A percentile compares a stretch with the other conserved stretches of the same genome.
Conservation (phyloP, 2,329 filamentous ascomycete genomes). For the Pyrenophora graminea region DNA sequence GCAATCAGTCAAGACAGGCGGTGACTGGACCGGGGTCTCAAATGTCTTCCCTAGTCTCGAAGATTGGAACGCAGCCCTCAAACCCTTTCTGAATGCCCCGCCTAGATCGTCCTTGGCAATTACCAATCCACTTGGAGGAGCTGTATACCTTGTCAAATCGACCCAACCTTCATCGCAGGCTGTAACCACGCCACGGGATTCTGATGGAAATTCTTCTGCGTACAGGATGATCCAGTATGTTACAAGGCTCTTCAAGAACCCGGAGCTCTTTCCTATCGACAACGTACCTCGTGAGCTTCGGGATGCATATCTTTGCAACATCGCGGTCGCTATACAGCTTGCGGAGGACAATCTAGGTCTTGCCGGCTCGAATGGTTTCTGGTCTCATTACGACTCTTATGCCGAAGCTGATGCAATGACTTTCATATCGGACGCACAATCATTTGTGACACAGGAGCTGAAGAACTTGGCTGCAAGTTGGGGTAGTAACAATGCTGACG, state of each 20-base stretch:
- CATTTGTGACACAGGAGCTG: constrained; percentile 53
- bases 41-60: constrained; percentile 66
- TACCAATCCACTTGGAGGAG: constrained; percentile 72
- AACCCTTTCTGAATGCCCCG: constrained; percentile 56
- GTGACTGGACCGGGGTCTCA: constrained; percentile 34
- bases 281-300: constrained; percentile 31
- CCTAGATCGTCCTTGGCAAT: constrained; percentile 71
- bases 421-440: constrained; percentile 57
- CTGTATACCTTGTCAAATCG: constrained; percentile 64
- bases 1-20: constrained; percentile 49
- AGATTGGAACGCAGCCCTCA: constrained; percentile 69
- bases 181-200: constrained; percentile 60
- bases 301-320: constrained; percentile 50
- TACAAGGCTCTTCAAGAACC: constrained; percentile 59
- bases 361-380: constrained; percentile 59
- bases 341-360: constrained; percentile 65
- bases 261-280: constrained; percentile 43
- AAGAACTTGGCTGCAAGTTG: constrained; percentile 19
- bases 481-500: constrained; percentile 18
- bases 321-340: constrained; percentile 60
- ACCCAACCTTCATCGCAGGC: constrained; percentile 22
- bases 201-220: constrained; percentile 70
- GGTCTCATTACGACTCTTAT: constrained; percentile 53
- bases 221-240: constrained; percentile 77
- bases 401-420: constrained; percentile 58